Conservation (phyloP, 2,329 filamentous ascomycete genomes). For the Pseudogymnoascus sp. region DNA sequence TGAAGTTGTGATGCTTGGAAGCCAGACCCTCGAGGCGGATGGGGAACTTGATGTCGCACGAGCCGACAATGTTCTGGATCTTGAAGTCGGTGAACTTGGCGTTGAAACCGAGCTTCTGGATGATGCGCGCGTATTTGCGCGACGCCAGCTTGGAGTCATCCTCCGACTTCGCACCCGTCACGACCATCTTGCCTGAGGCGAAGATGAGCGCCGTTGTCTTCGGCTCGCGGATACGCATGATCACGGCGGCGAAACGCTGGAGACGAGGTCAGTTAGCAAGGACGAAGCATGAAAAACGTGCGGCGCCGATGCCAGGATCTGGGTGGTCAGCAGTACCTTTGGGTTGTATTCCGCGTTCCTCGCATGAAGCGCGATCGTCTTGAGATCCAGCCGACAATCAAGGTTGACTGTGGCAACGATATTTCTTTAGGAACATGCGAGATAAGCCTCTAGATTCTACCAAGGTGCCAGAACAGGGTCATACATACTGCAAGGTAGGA, state of each 20-base stretch:
- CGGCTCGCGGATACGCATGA: slow-evolving; percentile 98
- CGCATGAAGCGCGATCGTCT: slow-evolving; percentile 97
- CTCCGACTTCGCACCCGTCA: slow-evolving; percentile 94
- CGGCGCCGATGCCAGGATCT: slow-evolving; percentile 32
- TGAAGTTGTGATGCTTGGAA: slow-evolving; percentile 97
- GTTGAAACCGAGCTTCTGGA: slow-evolving; percentile 99
- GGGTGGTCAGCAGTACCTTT: slow-evolving; percentile 56
- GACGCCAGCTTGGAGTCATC: slow-evolving; percentile 96
- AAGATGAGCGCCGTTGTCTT: slow-evolving; percentile 99
- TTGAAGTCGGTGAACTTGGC: slow-evolving; percentile 99
- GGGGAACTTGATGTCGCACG: slow-evolving; percentile 98
- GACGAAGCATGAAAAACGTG: slow-evolving; percentile 32
- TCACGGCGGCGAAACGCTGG: slow-evolving; percentile 96
- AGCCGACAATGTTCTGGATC: slow-evolving; percentile 99
- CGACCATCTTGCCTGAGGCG: slow-evolving; percentile 98
- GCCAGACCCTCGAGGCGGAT: slow-evolving; percentile 94
- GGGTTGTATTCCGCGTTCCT: slow-evolving; percentile 98
- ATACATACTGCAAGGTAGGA: slow-evolving; percentile 94
- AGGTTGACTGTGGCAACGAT: slow-evolving; percentile 98
- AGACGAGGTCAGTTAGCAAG: slow-evolving; percentile 27
- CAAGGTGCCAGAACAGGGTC: slow-evolving; percentile 29
- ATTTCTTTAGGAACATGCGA: slow-evolving; percentile 58
- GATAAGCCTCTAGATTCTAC: slow-evolving; percentile 42
- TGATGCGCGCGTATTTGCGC: slow-evolving; percentile 96
- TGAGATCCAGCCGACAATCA: slow-evolving; percentile 92